These are phyloP conservation scores for Phytophthora idaei DNA, from an alignment of 352 stramenopile genomes.

Conservation along the genomic window DNA sequence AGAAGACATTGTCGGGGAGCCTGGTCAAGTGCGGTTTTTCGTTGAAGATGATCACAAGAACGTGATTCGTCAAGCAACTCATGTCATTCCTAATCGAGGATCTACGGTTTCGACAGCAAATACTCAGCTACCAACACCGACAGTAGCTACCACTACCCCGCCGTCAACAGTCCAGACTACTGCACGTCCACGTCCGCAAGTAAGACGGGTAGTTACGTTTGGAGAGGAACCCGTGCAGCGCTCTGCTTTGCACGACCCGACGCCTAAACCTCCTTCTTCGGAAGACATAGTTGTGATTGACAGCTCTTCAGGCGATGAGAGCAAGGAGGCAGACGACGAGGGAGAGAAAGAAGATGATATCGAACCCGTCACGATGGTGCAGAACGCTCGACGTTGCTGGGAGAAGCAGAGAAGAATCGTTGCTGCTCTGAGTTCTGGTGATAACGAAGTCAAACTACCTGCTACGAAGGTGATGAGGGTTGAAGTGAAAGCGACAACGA, in stretches of 20 bases:
- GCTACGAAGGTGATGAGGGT: constrained; percentile 6
- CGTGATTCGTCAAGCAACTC: constrained; percentile 45
- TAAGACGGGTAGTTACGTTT: constrained; percentile 36
- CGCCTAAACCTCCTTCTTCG: background rate
- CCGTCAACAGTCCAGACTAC: constrained; percentile 5
- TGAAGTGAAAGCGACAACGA: constrained; percentile 5
- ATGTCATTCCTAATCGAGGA: constrained; percentile 45
- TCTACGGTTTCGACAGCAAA: constrained; percentile 9
- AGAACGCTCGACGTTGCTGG: constrained; percentile 16
- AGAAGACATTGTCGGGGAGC: constrained; percentile 43
- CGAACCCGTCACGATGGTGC: constrained; percentile 19
- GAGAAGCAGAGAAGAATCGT: constrained; percentile 19
- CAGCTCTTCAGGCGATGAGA: constrained; percentile 35
- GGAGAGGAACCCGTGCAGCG: constrained; percentile 3
- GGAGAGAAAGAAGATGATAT: constrained; percentile 20
- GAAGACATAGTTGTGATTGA: constrained; percentile 29
- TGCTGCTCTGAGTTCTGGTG: constrained; percentile 16
- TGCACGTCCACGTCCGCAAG: constrained; percentile 4
- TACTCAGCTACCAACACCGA: constrained; percentile 9
- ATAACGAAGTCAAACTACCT: constrained; percentile 19
- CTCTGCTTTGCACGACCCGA: constrained; percentile 6
- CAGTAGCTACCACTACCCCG: background rate
- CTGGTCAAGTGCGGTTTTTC: constrained; percentile 52
- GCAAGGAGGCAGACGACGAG: constrained; percentile 5
- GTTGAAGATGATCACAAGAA: constrained; percentile 46